Conservation (phyloP, 1,139 yeast species). For the Meyerozyma athensensis region DNA sequence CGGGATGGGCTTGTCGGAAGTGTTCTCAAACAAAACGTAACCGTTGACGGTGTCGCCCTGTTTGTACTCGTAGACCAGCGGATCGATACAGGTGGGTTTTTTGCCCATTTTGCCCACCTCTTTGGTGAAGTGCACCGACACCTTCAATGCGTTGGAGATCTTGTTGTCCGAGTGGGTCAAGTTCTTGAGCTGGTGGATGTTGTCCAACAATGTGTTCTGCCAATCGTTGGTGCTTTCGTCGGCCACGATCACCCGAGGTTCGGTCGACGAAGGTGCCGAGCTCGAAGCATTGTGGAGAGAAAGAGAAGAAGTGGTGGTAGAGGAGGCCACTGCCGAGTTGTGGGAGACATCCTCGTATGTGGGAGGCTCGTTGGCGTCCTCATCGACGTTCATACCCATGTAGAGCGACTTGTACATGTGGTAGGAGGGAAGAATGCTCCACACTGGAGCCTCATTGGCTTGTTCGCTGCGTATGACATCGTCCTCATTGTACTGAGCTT, state of each 20-base stretch:
- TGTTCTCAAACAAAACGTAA: conserved; percentile 42
- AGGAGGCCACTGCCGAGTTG: not conserved
- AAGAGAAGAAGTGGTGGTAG: not conserved
- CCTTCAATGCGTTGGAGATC: conserved; percentile 23
- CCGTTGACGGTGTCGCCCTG: conserved; percentile 59
- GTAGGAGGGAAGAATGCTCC: conserved; percentile 4
- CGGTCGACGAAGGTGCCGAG: not conserved
- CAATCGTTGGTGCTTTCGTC: conserved; percentile 31
- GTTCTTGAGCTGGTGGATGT: conserved; percentile 31
- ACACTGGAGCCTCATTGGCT: conserved; percentile 3
- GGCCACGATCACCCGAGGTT: conserved; percentile 18
- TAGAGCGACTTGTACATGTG: conserved; percentile 3
- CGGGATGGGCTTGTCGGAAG: conserved; percentile 32
- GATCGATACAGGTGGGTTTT: conserved; percentile 28
- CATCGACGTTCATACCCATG: not conserved
- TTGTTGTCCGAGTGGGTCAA: conserved; percentile 26
- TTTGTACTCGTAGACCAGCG: conserved; percentile 38
- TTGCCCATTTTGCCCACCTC: conserved; percentile 29
- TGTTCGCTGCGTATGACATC: not conserved
- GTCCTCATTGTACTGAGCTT: not conserved
- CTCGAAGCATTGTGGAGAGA: not conserved
- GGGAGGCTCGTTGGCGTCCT: conserved; percentile 1
- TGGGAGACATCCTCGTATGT: conserved; percentile 1
- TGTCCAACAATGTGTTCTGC: conserved; percentile 38
- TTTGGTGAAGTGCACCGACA: conserved; percentile 31